Base-by-base conservation (phyloP, 441 rosid species). In the Flueggea neowawraea region DNA sequence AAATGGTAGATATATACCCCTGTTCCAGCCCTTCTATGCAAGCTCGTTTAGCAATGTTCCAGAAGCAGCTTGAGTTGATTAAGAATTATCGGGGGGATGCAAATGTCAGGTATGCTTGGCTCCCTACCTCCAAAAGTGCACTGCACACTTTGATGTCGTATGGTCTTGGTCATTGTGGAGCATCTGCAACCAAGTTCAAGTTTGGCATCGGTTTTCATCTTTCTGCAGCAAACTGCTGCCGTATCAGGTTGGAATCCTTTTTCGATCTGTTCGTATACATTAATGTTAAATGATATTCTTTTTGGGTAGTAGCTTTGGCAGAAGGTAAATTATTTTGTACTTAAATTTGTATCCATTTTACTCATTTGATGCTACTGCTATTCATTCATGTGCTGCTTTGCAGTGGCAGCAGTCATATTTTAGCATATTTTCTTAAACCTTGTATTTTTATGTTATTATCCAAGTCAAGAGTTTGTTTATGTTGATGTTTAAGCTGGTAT, bases 51-150 rank as follows among this genome's bases (percentile, higher is more conserved):
- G 92, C 84, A 63, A 82, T 91, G 71, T 95, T 95, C 67, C 71
- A 78, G 74, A 87, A 83, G 76, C 98, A 88, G 75, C 75, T 82
- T 62, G 96, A 90, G 66, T 78, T 92, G 45, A 86, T 87, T 4
- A 69, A 70, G 62, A 78, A 71, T 62, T 79, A 67, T 57, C 97
- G 97, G 12, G 96, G 98, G 33, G 81, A 83, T 73, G 88, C 97
- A 52, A 92, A 90, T 69, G 80, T 95, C 68, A 73, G 72, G 66
- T 83, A 80, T 69, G 97, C 96, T 33, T 95, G 99, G 99, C 96
- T 95, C 80, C 84, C 91, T 78, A 66, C 84, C 52, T 78, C 94
- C 32, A 84, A 78, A 71, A 78, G 52, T 59, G 74, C 77, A 43
- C 54, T 91, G 41, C 63, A 83, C 33, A 67, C 77, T 2, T 52